These are phyloP conservation scores for Ajuga reptans DNA, from an alignment of 305 asterid species.

Conservation along the genomic window DNA sequence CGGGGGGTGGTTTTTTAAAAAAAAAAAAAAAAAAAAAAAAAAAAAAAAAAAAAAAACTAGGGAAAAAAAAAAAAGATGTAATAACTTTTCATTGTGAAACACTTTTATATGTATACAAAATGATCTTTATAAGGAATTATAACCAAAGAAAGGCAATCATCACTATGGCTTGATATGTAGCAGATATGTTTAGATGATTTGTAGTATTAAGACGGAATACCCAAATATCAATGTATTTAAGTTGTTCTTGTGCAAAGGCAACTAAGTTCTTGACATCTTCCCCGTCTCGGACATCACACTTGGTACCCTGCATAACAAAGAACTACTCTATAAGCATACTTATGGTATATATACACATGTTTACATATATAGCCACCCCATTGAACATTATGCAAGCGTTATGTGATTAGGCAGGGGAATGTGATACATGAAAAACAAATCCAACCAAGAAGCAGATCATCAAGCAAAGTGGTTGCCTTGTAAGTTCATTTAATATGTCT, in stretches of 20 bases:
- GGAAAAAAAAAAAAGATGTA: background rate
- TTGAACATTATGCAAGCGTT: background rate
- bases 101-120: background rate
- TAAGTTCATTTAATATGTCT: slow-evolving; percentile 3
- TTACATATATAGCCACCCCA: background rate
- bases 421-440: slow-evolving; percentile 6
- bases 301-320: slow-evolving; percentile 65
- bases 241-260: slow-evolving; percentile 62
- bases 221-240: slow-evolving; percentile 81
- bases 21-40: too few relatives aligned
- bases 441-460: slow-evolving; percentile 6
- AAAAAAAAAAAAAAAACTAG: too few relatives aligned
- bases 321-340: slow-evolving; percentile 13
- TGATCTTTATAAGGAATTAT: background rate
- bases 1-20: too few relatives aligned
- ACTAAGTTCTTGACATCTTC: slow-evolving; percentile 68
- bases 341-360: slow-evolving; percentile 11
- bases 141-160: background rate
- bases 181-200: background rate
- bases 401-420: background rate
- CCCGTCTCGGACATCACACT: slow-evolving; percentile 79
- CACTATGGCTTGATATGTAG: background rate
- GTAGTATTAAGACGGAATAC: slow-evolving; percentile 35
- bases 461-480: slow-evolving; percentile 1
- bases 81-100: background rate